Evolutionary conservation across 2,329 filamentous ascomycete genomes (phyloP).

Genomic region (Nigrospora sphaerica): DNA sequence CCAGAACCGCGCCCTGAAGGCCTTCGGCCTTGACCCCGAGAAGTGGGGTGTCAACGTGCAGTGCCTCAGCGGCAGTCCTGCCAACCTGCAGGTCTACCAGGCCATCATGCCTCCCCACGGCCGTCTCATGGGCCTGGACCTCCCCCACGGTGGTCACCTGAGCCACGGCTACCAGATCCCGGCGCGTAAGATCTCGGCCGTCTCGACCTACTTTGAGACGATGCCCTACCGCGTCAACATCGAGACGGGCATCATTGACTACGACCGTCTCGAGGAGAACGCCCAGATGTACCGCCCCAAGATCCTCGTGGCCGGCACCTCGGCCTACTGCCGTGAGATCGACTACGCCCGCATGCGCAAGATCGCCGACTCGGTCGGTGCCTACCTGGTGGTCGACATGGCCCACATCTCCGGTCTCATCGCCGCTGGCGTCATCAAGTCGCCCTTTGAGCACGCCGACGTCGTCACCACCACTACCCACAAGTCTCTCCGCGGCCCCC

Average conservation of each 20-base stretch:
- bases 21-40: conserved; percentile 76
- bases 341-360: conserved; percentile 95
- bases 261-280: conserved; percentile 85
- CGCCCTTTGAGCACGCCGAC: conserved; percentile 87
- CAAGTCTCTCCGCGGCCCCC: conserved; percentile 95
- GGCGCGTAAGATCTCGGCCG: conserved; percentile 91
- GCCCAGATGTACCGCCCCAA: conserved; percentile 91
- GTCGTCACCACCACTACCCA: conserved; percentile 98
- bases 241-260: conserved; percentile 93
- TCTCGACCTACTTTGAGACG: conserved; percentile 99
- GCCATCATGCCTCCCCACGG: conserved; percentile 94
- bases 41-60: conserved; percentile 99
- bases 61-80: conserved; percentile 84
- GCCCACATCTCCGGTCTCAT: conserved; percentile 97
- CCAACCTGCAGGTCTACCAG: conserved; percentile 97
- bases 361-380: conserved; percentile 88
- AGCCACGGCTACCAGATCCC: conserved; percentile 97
- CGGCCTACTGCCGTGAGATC: conserved; percentile 95
- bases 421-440: conserved; percentile 85
- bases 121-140: conserved; percentile 91
- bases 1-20: conserved; percentile 86
- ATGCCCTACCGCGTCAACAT: conserved; percentile 90
- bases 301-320: conserved; percentile 92
- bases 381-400: conserved; percentile 96
- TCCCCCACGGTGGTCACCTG: conserved; percentile 90